These are phyloP conservation scores for Solanum chilense DNA, from an alignment of 257 asterid species.

Conservation along the genomic window DNA sequence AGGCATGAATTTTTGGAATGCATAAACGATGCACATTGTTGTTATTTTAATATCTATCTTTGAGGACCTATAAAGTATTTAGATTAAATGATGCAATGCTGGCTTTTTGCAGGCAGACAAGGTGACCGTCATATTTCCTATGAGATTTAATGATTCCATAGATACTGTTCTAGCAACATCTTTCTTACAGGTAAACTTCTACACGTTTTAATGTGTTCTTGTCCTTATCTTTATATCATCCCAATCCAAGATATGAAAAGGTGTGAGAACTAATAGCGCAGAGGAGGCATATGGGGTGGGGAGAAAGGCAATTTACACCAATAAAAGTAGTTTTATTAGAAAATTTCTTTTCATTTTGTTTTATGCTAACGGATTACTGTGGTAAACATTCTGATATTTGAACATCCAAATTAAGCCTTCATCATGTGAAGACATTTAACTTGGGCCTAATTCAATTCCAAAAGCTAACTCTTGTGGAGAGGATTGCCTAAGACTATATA, in stretches of 20 bases:
- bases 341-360: not conserved
- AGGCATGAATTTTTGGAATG: not conserved
- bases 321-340: not conserved
- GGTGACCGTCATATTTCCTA: conserved; percentile 71
- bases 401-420: not conserved
- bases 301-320: no score
- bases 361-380: not conserved
- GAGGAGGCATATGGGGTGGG: no score
- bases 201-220: not conserved
- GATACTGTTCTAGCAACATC: conserved; percentile 88
- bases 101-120: conserved; percentile 19
- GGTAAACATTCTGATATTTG: not conserved
- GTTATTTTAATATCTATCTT: not conserved
- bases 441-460: not conserved
- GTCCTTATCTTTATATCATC: not conserved
- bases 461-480: not conserved
- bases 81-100: not conserved
- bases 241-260: not conserved
- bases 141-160: conserved; percentile 81
- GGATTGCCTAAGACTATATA: not conserved
- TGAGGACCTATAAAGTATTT: not conserved
- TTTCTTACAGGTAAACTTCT: conserved; percentile 62
- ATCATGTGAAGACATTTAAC: not conserved
- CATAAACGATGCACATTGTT: not conserved
- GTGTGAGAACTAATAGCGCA: not conserved